Base-by-base conservation (phyloP, 1,139 yeast genomes). In the Zygoascus meyerae region DNA sequence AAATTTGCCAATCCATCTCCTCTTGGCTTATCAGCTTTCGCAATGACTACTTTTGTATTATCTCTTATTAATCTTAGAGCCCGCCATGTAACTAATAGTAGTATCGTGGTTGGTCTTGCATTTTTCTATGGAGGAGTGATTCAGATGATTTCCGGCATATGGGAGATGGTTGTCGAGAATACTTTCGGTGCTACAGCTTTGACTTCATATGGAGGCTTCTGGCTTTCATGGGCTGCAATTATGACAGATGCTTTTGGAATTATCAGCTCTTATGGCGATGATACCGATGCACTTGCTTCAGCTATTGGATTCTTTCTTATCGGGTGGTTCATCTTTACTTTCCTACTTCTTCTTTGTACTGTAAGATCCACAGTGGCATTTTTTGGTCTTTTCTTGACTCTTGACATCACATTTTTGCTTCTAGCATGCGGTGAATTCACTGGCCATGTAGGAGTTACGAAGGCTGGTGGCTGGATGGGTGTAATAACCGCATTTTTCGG, bases 1-100 rank as follows among this genome's bases (percentile, higher is more conserved):
- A 75, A 81, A 64, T 81, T 86, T 63, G 95, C 84, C 51, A 87
- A 87, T 65, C 95, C 96, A 37, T 86, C 94, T 43, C 95, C 96
- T 2, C 72, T 89, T 48, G 96, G 96, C 11, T 72, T 89, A 53
- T 75, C 80, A 42, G 94, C 86, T 4, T 87, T 89, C 62, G 95
- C 95, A 7, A 71, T 86, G 56, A 85, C 95, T 16, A 85, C 95
- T 3, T 85, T 89, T 65, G 86, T 86, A 10, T 72, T 87, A 41
- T 81, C 92, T 3, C 67, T 89, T 61, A 69, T 79, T 55, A 80
- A 81, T 55, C 73, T 76, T 7, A 72, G 73, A 30, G 86, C 86
- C 11, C 76, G 79, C 61, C 79, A 81, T 21, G 76, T 81, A 26
- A 52, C 62, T n/a, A 66, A 67, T 26, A 73, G 82, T 33, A 72